Evolutionary conservation across 2,329 filamentous ascomycete species (phyloP).

Genomic region (Drechslerella dactyloides): DNA sequence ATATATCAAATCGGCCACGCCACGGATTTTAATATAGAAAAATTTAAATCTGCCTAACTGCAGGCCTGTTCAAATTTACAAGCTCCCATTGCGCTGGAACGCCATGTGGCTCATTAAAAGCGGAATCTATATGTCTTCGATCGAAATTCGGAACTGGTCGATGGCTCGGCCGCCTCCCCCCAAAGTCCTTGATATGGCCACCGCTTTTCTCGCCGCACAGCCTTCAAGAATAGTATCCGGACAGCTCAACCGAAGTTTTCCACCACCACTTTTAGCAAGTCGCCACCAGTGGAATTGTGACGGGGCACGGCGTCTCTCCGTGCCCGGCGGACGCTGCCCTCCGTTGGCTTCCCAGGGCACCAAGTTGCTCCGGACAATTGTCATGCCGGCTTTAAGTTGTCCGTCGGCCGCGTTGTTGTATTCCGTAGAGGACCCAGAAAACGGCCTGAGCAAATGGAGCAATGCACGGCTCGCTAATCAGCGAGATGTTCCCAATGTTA

Average conservation of each 20-base stretch:
- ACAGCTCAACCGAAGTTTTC: constrained; percentile 24
- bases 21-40: constrained; percentile 21
- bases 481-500: constrained; percentile 13
- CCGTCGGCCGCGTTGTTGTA: constrained; percentile 11
- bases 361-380: not conserved
- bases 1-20: constrained; percentile 26
- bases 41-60: constrained; percentile 11
- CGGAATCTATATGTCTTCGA: constrained; percentile 39
- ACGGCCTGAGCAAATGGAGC: constrained; percentile 27
- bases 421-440: constrained; percentile 23
- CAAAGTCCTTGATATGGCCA: not conserved
- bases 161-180: constrained; percentile 19
- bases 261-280: constrained; percentile 16
- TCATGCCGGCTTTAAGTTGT: not conserved
- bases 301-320: too few relatives aligned
- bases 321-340: not conserved
- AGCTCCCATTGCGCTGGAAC: constrained; percentile 39
- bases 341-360: not conserved
- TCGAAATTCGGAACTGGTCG: constrained; percentile 44
- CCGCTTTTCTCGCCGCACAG: too few relatives aligned
- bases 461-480: constrained; percentile 48
- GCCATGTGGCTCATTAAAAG: constrained; percentile 48
- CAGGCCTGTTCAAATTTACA: not conserved
- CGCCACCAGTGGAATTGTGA: too few relatives aligned
- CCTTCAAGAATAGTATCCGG: not conserved